These are phyloP conservation scores for Ulota crispa DNA, from an alignment of 225 moss, liverwort and hornwort genomes.

Conservation along the genomic window DNA sequence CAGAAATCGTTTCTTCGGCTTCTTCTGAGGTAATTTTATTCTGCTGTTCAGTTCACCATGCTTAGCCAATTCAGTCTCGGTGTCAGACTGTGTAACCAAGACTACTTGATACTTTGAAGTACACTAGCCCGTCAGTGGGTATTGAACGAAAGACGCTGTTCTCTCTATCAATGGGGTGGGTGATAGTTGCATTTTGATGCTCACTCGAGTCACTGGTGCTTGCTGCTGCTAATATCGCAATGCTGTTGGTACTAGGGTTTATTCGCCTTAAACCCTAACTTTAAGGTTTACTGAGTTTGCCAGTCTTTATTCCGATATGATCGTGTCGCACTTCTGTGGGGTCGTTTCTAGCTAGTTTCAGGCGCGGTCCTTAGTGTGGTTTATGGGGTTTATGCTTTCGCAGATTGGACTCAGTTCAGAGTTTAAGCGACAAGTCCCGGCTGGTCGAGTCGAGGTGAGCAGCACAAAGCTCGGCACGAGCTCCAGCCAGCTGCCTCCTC, in stretches of 20 bases:
- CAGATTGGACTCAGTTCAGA: conserved; percentile 43
- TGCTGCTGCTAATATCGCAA: not conserved
- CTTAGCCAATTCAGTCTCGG: not conserved
- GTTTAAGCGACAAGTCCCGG: conserved; percentile 25
- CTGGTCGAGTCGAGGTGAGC: conserved; percentile 15
- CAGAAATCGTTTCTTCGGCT: conserved; percentile 29
- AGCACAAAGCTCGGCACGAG: conserved; percentile 24
- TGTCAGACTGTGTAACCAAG: not conserved
- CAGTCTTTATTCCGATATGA: not conserved
- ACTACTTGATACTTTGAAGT: not conserved
- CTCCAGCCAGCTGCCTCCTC: conserved; percentile 47
- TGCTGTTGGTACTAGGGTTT: conserved; percentile 22
- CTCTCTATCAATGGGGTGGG: not conserved
- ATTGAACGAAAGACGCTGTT: not conserved
- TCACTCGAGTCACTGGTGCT: not conserved
- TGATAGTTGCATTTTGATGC: conserved; percentile 3
- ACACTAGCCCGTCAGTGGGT: not conserved
- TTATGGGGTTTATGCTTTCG: not conserved
- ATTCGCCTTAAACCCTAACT: conserved; percentile 21
- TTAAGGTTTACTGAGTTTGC: not conserved
- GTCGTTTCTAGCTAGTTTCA: not conserved
- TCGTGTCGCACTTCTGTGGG: not conserved
- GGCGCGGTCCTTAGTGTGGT: not conserved
- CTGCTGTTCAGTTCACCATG: not conserved
- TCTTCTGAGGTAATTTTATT: conserved; percentile 42